A percentile compares a stretch with the other conserved stretches of the same genome.
These are phyloP conservation scores for Gomphus sp. DNA, from an alignment of 1,284 basidiomycete genomes.

Conservation along the genomic window DNA sequence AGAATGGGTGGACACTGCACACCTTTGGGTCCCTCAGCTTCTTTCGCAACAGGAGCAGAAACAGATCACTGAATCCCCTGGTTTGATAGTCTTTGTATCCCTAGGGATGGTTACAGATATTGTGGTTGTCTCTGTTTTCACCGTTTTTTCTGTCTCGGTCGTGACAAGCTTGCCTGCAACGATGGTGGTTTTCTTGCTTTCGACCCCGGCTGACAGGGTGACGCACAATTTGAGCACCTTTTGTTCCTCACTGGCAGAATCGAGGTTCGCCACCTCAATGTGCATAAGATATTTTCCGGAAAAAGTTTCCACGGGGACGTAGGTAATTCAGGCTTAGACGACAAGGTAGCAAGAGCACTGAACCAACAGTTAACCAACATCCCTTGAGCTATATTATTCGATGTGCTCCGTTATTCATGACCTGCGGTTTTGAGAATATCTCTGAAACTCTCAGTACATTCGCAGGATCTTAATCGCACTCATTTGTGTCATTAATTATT, in stretches of 20 bases:
- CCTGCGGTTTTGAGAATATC: conserved; percentile 34
- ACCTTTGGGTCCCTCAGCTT: too few relatives aligned
- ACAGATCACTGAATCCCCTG: too few relatives aligned
- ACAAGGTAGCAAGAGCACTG: conserved; percentile 23
- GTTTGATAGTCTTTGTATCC: too few relatives aligned
- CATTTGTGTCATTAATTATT: conserved; percentile 14
- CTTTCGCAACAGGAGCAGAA: too few relatives aligned
- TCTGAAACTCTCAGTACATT: conserved; percentile 35
- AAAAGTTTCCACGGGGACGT: conserved; percentile 24
- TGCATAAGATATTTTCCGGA: conserved; percentile 29
- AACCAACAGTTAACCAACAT: conserved; percentile 40
- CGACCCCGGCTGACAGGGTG: not conserved
- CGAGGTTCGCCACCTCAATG: conserved; percentile 12
- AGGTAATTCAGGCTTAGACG: conserved; percentile 29
- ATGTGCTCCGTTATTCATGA: conserved; percentile 31
- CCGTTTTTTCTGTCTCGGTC: too few relatives aligned
- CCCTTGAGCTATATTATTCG: conserved; percentile 33
- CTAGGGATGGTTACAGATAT: too few relatives aligned
- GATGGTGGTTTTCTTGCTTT: too few relatives aligned
- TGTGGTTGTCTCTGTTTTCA: too few relatives aligned
- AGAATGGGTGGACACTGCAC: not conserved
- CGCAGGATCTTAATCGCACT: conserved; percentile 18
- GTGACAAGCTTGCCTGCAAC: too few relatives aligned
- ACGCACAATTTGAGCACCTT: not conserved
- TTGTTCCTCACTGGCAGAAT: not conserved